Percentiles rank a stretch among this genome's conserved stretches.
phyloP scores from a whole-genome alignment of 2,329 filamentous ascomycete genomes.

The Venturiaceae sp. region DNA sequence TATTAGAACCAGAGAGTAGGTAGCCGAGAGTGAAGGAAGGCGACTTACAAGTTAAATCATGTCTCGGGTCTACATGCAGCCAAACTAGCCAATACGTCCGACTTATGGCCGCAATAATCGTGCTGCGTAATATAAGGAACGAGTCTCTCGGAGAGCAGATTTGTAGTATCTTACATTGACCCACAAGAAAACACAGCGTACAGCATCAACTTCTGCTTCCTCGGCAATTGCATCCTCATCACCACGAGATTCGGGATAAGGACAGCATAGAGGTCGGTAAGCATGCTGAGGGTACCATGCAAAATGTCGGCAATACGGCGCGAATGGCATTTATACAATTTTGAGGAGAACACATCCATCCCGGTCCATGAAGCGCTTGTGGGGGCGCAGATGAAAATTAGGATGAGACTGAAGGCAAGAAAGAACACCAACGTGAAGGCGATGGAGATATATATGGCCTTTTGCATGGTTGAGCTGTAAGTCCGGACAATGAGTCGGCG shows the following conservation, averaged over 20 bases:
- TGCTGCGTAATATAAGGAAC: not conserved
- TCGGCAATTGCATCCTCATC: constrained; percentile 13
- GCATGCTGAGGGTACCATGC: constrained; percentile 10
- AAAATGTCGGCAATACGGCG: constrained; percentile 13
- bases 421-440: constrained; percentile 16
- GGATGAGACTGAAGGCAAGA: constrained; percentile 16
- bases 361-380: constrained; percentile 23
- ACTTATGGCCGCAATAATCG: constrained; percentile 18
- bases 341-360: constrained; percentile 12
- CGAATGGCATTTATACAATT: constrained; percentile 10
- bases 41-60: constrained; percentile 16
- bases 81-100: constrained; percentile 19
- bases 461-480: constrained; percentile 5
- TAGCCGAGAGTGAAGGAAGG: too few species aligned
- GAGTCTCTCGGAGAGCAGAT: not conserved
- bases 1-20: too few species aligned
- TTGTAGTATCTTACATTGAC: constrained; percentile 3
- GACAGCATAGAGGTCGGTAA: constrained; percentile 16
- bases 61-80: constrained; percentile 11
- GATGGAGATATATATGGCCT: constrained; percentile 18
- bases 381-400: constrained; percentile 19
- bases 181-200: constrained; percentile 8
- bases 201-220: constrained; percentile 13
- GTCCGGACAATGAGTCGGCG: constrained; percentile 18
- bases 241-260: constrained; percentile 13